These are phyloP conservation scores for Mycena sp. DNA, from an alignment of 1,284 basidiomycete genomes.

Conservation along the genomic window DNA sequence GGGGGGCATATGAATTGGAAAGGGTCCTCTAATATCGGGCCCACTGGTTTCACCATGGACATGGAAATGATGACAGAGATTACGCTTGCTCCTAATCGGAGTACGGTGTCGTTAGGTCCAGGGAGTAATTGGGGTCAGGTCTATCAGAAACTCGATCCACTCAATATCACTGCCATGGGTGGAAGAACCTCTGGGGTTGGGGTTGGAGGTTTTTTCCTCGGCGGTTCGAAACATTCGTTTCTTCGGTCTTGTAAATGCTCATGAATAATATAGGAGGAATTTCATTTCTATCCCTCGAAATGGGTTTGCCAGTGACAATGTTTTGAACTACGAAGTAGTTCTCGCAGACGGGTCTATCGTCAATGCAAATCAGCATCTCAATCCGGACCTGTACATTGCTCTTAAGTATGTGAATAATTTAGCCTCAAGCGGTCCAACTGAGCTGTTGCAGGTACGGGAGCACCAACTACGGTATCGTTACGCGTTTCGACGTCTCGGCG, in stretches of 20 bases:
- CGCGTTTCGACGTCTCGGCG: conserved; percentile 31
- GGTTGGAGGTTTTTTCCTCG: conserved; percentile 43
- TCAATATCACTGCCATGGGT: no score
- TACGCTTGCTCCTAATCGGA: no score
- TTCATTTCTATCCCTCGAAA: conserved; percentile 28
- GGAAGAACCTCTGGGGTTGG: conserved; percentile 25
- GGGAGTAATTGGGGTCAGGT: no score
- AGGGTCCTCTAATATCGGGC: no score
- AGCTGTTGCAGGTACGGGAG: no score
- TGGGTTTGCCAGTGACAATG: conserved; percentile 33
- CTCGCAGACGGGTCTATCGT: conserved; percentile 30
- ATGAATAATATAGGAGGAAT: conserved; percentile 26
- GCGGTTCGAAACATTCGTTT: conserved; percentile 34
- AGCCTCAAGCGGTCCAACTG: no score
- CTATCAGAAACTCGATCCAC: no score
- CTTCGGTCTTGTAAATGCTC: not conserved
- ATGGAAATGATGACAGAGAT: no score
- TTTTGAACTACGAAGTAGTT: conserved; percentile 32
- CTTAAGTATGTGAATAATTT: no score
- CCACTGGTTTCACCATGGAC: no score
- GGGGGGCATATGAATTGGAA: no score
- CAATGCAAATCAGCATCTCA: conserved; percentile 22
- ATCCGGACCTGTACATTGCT: conserved; percentile 28
- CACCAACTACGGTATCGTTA: conserved; percentile 35
- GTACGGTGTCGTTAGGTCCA: no score